Evolutionary conservation across 2,329 filamentous ascomycete species (phyloP).

Genomic region (Colletotrichum chrysophilum): DNA sequence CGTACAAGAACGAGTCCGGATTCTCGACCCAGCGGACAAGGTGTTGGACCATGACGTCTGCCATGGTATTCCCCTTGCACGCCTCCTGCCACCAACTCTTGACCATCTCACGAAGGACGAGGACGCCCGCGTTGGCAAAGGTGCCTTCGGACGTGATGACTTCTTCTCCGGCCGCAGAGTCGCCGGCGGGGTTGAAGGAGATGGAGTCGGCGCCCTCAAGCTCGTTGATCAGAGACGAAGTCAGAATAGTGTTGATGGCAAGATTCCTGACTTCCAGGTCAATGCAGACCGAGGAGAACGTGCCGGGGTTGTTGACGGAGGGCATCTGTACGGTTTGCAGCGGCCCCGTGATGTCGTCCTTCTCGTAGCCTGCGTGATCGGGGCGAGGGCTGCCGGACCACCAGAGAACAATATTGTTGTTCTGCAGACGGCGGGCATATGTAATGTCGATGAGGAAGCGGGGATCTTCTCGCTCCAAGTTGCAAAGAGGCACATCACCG

Average conservation of each 20-base stretch:
- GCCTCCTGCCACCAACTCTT: slow-evolving; percentile 98
- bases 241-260: slow-evolving; percentile 96
- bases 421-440: slow-evolving; percentile 87
- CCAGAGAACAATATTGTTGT: slow-evolving; percentile 94
- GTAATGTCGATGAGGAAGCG: slow-evolving; percentile 95
- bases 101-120: slow-evolving; percentile 96
- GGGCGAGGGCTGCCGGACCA: slow-evolving; percentile 89
- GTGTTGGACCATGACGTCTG: slow-evolving; percentile 96
- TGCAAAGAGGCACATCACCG: slow-evolving; percentile 93
- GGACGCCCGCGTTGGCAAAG: slow-evolving; percentile 89
- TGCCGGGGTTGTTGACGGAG: slow-evolving; percentile 88
- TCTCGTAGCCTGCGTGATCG: slow-evolving; percentile 95
- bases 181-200: slow-evolving; percentile 79
- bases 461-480: slow-evolving; percentile 92
- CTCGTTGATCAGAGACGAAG: slow-evolving; percentile 95
- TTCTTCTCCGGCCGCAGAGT: slow-evolving; percentile 66
- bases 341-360: slow-evolving; percentile 83
- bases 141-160: slow-evolving; percentile 57
- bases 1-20: slow-evolving; percentile 92
- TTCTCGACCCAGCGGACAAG: slow-evolving; percentile 97
- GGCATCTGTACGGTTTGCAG: slow-evolving; percentile 92
- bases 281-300: slow-evolving; percentile 95
- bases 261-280: slow-evolving; percentile 94
- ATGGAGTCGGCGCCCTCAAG: slow-evolving; percentile 89
- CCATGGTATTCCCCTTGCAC: slow-evolving; percentile 88